Base-by-base conservation (phyloP, 768 basidiomycete genomes). In the Mycena leptocephala region DNA sequence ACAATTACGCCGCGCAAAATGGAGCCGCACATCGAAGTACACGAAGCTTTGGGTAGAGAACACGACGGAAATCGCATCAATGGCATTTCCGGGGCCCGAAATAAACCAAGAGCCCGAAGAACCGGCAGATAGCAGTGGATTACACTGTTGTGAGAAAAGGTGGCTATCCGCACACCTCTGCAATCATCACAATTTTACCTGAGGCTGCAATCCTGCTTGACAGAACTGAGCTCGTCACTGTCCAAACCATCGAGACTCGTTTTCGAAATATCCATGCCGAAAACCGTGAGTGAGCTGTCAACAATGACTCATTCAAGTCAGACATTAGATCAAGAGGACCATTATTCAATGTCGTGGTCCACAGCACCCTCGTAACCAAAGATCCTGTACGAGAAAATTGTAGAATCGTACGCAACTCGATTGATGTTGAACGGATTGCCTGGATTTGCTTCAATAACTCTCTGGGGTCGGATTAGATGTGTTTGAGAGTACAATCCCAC, bases 401-500 rank as follows among this genome's bases (percentile, higher is more conserved):
- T n/a, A n/a, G n/a, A n/a, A n/a, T n/a, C n/a, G n/a, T n/a, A n/a
- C 3, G 94, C 93, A 48, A 94, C 93, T 70, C 95, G 94, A 59
- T 90, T 91, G 79, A 95, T 90, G 82, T 92, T 92, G 86, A 90
- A 93, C 39, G 81, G 79, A 79, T 94, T 94, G 61, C 84, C 89
- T 1, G 91, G 89, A 76, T 92, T 84, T 16, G 92, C 91, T 16
- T 90, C 93, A 66, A 94, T 89, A 79, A 93, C 93, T 16, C 92
- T 94, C 83, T 87, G 72, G 16, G 7, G 24, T 48, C 46, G 8
- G 24, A 8, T 48, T n/a, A 48, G 8, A 48, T 14, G 37, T 8
- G 8, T 39, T 14, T 14, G 14, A 39, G 37, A 39, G 7, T 8
- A 14, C 7, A 7, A 14, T 39, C 7, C 8, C 11, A 75, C 14